These are phyloP conservation scores for Geranium brycei DNA, from an alignment of 345 rosid genomes.

Conservation along the genomic window DNA sequence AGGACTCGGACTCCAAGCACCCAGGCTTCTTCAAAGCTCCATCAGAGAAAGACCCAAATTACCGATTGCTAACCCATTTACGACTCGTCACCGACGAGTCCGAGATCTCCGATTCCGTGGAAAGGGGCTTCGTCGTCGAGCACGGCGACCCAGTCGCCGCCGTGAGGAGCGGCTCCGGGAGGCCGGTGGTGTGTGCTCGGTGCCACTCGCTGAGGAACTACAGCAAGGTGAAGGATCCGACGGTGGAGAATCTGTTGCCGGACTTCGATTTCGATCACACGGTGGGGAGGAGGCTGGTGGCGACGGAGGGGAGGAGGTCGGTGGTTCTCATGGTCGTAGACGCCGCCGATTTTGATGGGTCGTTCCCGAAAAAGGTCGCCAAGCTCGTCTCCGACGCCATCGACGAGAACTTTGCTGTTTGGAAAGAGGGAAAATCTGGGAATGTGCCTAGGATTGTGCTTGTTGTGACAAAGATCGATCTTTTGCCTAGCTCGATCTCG, in stretches of 20 bases:
- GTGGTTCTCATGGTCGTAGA: constrained; percentile 81
- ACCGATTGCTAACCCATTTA: constrained; percentile 23
- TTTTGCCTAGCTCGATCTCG: constrained; percentile 59
- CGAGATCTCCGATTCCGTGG: constrained; percentile 42
- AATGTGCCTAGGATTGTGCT: constrained; percentile 68
- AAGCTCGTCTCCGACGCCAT: constrained; percentile 52
- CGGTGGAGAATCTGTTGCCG: constrained; percentile 74
- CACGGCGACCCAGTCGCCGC: constrained; percentile 13
- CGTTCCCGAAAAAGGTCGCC: constrained; percentile 71
- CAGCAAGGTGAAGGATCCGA: constrained; percentile 74
- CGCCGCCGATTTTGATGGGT: constrained; percentile 82
- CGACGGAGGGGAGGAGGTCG: constrained; percentile 53
- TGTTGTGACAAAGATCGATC: constrained; percentile 80
- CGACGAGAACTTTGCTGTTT: constrained; percentile 53
- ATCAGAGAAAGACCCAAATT: constrained; percentile 21
- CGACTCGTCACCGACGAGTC: constrained; percentile 43
- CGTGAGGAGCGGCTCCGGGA: constrained; percentile 10
- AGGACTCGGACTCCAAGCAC: constrained; percentile 45
- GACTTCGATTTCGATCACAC: constrained; percentile 86
- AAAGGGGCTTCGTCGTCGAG: constrained; percentile 39
- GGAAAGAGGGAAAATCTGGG: constrained; percentile 82
- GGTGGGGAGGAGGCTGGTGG: constrained; percentile 57
- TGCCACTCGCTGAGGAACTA: constrained; percentile 86
- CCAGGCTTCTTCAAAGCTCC: constrained; percentile 75
- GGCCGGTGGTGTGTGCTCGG: constrained; percentile 71